A percentile compares a stretch with the other conserved stretches of the same genome.
Conservation (phyloP, 2,329 filamentous ascomycete species). For the Paecilomyces formosus region DNA sequence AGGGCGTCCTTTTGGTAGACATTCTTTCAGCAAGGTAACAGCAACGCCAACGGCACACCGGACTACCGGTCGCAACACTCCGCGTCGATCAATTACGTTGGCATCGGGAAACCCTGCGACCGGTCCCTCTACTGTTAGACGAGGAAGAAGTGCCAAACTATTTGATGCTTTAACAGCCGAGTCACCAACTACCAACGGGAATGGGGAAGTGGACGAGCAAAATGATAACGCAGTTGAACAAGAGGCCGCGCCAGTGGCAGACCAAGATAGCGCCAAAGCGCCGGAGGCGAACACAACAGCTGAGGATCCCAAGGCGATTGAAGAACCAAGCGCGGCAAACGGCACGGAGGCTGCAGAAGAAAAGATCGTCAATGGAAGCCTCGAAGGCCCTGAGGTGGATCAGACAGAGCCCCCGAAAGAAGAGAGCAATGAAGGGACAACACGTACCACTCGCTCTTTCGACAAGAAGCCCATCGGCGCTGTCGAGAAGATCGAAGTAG, state of each 20-base stretch:
- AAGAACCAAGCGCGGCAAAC: constrained; percentile 5
- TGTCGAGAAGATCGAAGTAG: constrained; percentile 16
- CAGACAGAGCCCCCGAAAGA: constrained; percentile 9
- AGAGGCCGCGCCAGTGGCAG: constrained; percentile 4
- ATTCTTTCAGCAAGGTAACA: constrained; percentile 13
- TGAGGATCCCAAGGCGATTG: constrained; percentile 20
- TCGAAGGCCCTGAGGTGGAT: constrained; percentile 6
- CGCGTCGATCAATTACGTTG: constrained; percentile 23
- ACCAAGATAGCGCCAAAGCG: constrained; percentile 4
- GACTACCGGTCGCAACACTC: constrained; percentile 29
- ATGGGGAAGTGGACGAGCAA: constrained; percentile 14
- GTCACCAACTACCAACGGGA: constrained; percentile 13
- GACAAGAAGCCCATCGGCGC: background rate
- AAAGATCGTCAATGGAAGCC: constrained; percentile 1
- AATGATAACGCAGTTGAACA: constrained; percentile 2
- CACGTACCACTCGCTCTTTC: constrained; percentile 4
- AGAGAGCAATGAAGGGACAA: constrained; percentile 13
- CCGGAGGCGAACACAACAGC: constrained; percentile 7
- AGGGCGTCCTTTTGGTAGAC: constrained; percentile 30
- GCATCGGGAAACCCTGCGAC: constrained; percentile 21
- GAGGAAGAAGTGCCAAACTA: constrained; percentile 28
- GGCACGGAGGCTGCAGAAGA: constrained; percentile 5
- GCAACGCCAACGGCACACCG: constrained; percentile 26
- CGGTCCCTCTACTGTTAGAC: constrained; percentile 20
- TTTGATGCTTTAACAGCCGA: constrained; percentile 19